Evolutionary conservation across 768 basidiomycete genomes (phyloP).

Genomic region (Strobilomyces confusus): DNA sequence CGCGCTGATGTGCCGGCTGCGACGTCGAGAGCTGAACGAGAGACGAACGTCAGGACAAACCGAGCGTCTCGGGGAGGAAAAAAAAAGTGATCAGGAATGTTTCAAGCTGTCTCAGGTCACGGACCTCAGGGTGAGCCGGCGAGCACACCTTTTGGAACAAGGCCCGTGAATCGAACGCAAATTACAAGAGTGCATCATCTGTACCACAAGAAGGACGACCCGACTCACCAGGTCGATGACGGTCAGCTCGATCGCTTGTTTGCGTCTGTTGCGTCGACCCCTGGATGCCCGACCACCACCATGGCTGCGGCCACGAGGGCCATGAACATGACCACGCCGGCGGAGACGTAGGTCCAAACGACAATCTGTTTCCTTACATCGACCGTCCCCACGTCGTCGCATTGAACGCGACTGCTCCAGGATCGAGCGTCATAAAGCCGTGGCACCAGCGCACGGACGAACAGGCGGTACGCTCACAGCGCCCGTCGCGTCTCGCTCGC

Average conservation of each 20-base stretch:
- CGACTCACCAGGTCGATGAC: conserved; percentile 13
- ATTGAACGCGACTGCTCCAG: conserved; percentile 57
- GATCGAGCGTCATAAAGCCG: conserved; percentile 72
- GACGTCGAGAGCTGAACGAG: background rate
- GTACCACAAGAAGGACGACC: background rate
- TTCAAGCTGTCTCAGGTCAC: conserved; percentile 66
- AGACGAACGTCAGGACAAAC: background rate
- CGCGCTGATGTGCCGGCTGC: background rate
- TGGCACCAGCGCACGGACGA: conserved; percentile 81
- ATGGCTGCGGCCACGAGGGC: conserved; percentile 53
- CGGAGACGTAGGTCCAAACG: conserved; percentile 47
- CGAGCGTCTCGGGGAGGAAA: background rate
- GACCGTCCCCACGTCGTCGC: conserved; percentile 79
- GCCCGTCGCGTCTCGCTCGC: background rate
- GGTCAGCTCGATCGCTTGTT: conserved; percentile 5
- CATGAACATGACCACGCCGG: conserved; percentile 56
- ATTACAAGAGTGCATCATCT: conserved; percentile 71
- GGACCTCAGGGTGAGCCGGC: conserved; percentile 70
- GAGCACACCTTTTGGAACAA: conserved; percentile 69
- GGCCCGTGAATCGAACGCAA: conserved; percentile 77
- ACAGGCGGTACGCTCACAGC: conserved; percentile 45
- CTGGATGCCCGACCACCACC: conserved; percentile 36
- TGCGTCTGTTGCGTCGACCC: conserved; percentile 7
- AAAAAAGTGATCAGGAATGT: conserved; percentile 40
- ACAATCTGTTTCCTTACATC: conserved; percentile 72